Base-by-base conservation (phyloP, 2,329 filamentous ascomycete genomes). In the Penicillium sp. region DNA sequence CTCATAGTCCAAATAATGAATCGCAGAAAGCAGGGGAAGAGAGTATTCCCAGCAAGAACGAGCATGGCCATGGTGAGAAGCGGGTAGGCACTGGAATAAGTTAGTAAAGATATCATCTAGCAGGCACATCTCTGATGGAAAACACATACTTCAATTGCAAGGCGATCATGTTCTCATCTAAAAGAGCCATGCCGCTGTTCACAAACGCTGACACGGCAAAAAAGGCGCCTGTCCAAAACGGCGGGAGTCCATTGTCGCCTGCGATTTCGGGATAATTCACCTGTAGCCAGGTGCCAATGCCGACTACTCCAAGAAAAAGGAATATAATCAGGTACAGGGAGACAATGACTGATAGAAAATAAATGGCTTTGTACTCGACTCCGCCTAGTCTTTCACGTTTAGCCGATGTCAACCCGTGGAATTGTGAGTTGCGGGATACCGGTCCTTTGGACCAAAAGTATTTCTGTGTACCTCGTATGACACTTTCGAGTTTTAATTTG, bases 31-130 rank as follows among this genome's bases (percentile, higher is more conserved):
- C 86, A 76, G 0, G 86, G 86, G 62, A 86, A 88, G 1, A 84
- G 82, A 4, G 86, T 88, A 46, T 88, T 87, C 3, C 86, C 86
- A 0, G 85, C 85, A 5, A 88, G 74, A 49, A 87, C 82, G 57
- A 88, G 70, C 11, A 82, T 61, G 5, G 81, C 82, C 76, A 86
- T 75, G 1, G 74, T 74, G 14, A 81, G 60, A 4, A 81, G 67
- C 1, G 75, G 66, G 26, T 77, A 77, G 0, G 71, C 64, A 49
- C 73, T 72, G 25, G 15, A 37, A 8, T 47, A n/a, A 2, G 37
- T 67, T 15, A 63, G 59, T 33, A 46, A 31, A 33, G 8, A 6
- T 18, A 7, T 15, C 15, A 26, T 37, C 33, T n/a, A 3, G 9
- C 14, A 6, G 3, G n/a, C 29, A 11, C 18, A 37, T 22, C 37